These are phyloP conservation scores for Rhododendron williamsianum DNA, from an alignment of 148 eudicot genomes.

Conservation along the genomic window DNA sequence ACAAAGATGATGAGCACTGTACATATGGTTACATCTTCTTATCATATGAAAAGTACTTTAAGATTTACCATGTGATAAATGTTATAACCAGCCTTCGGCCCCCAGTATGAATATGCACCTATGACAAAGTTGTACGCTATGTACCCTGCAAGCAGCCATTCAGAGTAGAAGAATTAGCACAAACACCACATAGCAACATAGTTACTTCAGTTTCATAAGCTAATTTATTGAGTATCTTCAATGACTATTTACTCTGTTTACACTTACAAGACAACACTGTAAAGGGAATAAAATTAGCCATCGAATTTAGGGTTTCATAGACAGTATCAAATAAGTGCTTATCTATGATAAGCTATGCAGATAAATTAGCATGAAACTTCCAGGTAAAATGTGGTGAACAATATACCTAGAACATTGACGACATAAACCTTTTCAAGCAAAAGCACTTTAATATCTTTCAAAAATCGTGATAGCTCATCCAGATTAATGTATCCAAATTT, in stretches of 20 bases:
- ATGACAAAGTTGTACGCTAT: slow-evolving; percentile 87
- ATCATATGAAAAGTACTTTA: not conserved
- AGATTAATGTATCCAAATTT: slow-evolving; percentile 6
- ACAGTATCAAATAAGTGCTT: not conserved
- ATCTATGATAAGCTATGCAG: not conserved
- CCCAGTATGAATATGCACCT: slow-evolving; percentile 99
- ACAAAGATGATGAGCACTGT: not conserved
- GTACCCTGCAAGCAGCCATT: slow-evolving; percentile 60
- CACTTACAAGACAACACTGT: not conserved
- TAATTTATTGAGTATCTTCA: not conserved
- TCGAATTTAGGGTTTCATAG: not conserved
- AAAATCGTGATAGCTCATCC: slow-evolving; percentile 40
- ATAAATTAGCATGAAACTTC: slow-evolving; percentile 2
- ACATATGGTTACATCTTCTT: not conserved
- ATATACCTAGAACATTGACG: slow-evolving; percentile 84
- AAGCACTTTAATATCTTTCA: slow-evolving; percentile 66
- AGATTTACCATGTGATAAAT: slow-evolving; percentile 82
- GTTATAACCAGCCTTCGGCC: slow-evolving; percentile 94
- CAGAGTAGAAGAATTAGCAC: not conserved
- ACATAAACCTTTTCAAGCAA: slow-evolving; percentile 61
- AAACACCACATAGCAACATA: not conserved
- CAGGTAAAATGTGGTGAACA: slow-evolving; percentile 10
- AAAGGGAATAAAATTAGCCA: not conserved
- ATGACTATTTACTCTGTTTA: not conserved
- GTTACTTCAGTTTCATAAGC: not conserved